Conservation (phyloP, 371 early-diverging fungal species). For the Mortierella sp. region DNA sequence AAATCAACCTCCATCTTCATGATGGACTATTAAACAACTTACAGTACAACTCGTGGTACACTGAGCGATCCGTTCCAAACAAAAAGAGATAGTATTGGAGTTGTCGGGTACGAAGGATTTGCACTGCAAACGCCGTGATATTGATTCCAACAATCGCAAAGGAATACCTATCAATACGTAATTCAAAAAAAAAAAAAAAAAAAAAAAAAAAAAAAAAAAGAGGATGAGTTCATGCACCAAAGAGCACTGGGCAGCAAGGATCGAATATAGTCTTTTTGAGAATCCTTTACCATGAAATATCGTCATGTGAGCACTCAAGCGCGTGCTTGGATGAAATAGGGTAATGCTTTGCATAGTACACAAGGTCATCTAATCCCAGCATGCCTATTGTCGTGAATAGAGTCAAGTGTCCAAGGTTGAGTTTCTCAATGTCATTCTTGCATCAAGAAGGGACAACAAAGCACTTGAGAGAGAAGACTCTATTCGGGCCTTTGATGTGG, state of each 20-base stretch:
- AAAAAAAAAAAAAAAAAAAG: neutral
- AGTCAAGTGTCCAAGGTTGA: neutral
- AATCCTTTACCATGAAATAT: slow-evolving; percentile 50
- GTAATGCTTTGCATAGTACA: slow-evolving; percentile 73
- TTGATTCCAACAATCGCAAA: slow-evolving; percentile 88
- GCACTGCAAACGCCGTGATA: slow-evolving; percentile 75
- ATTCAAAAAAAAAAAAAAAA: neutral
- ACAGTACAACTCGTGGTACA: slow-evolving; percentile 80
- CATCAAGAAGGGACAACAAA: too few species aligned
- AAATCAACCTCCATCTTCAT: too few species aligned
- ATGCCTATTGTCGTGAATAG: slow-evolving; percentile 57
- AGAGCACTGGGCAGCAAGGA: neutral
- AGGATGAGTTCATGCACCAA: neutral
- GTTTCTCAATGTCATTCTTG: neutral
- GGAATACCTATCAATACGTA: slow-evolving; percentile 74
- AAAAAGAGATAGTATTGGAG: slow-evolving; percentile 73
- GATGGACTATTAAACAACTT: slow-evolving; percentile 35
- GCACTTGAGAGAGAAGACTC: too few species aligned
- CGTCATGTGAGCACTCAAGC: slow-evolving; percentile 65
- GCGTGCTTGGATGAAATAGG: slow-evolving; percentile 63
- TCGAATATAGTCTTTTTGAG: slow-evolving; percentile 9
- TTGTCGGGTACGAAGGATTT: slow-evolving; percentile 69
- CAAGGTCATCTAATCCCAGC: slow-evolving; percentile 79
- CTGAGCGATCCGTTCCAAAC: slow-evolving; percentile 62
- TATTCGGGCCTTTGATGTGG: neutral